phyloP scores from a whole-genome alignment of 1,139 yeast genomes.

The Saccharomyces hybrid region DNA sequence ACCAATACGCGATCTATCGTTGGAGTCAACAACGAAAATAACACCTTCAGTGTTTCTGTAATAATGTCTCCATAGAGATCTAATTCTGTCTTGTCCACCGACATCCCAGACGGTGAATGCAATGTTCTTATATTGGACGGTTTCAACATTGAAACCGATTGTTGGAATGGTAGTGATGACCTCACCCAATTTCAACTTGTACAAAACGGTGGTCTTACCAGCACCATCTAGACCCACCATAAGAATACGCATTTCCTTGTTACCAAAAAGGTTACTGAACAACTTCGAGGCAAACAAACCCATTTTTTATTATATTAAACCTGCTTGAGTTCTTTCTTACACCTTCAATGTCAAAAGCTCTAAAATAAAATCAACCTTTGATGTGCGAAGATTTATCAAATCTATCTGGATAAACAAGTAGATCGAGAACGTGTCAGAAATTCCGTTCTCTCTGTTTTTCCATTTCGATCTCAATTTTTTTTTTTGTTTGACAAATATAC shows the following conservation, averaged over 20 bases:
- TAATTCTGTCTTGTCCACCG: constrained; percentile 95
- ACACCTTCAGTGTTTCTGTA: constrained; percentile 93
- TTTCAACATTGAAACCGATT: constrained; percentile 90
- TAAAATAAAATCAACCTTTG: not conserved
- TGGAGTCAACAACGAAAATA: constrained; percentile 86
- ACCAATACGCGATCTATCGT: constrained; percentile 88
- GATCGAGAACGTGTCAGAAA: not conserved
- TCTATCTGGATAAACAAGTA: not conserved
- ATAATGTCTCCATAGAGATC: constrained; percentile 95
- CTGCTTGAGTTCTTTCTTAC: not conserved
- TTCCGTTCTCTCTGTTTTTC: not conserved
- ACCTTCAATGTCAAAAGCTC: not conserved
- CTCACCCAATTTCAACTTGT: constrained; percentile 85
- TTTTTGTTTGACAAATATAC: not conserved
- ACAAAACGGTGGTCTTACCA: constrained; percentile 86
- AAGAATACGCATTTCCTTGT: constrained; percentile 82
- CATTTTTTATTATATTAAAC: constrained; percentile 37
- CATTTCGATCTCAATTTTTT: not conserved
- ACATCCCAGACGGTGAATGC: constrained; percentile 96
- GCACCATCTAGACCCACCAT: constrained; percentile 95
- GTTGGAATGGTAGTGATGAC: constrained; percentile 92
- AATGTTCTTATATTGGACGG: constrained; percentile 90
- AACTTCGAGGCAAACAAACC: constrained; percentile 86
- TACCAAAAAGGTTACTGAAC: constrained; percentile 79
- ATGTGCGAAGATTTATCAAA: not conserved